phyloP scores from a whole-genome alignment of 2,329 filamentous ascomycete species.

The Domatiomyces globalis region DNA sequence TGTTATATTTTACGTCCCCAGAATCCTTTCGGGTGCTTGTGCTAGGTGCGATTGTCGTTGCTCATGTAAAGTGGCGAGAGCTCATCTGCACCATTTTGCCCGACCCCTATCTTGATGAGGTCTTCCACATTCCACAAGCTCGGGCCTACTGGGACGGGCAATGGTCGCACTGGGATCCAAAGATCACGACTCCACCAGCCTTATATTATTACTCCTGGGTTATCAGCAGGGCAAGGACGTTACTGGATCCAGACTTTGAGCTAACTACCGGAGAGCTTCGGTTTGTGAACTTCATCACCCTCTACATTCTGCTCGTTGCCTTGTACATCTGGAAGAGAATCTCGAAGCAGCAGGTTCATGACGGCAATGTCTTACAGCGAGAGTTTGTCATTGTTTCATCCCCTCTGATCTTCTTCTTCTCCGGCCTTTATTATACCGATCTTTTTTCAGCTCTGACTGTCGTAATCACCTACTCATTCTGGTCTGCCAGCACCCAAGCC shows the following conservation, averaged over 20 bases:
- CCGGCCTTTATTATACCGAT: slow-evolving; percentile 88
- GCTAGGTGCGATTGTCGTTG: slow-evolving; percentile 8
- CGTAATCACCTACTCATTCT: slow-evolving; percentile 50
- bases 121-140: slow-evolving; percentile 67
- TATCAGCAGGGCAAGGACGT: slow-evolving; percentile 33
- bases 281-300: slow-evolving; percentile 10
- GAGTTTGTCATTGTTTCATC: slow-evolving; percentile 52
- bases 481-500: slow-evolving; percentile 15
- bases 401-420: slow-evolving; percentile 90
- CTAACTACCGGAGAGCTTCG: slow-evolving; percentile 9
- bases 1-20: slow-evolving; percentile 6
- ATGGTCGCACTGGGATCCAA: slow-evolving; percentile 78
- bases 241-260: slow-evolving; percentile 30
- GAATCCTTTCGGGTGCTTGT: slow-evolving; percentile 10
- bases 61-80: slow-evolving; percentile 25
- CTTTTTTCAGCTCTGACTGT: slow-evolving; percentile 67
- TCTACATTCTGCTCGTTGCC: slow-evolving; percentile 13
- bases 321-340: slow-evolving; percentile 11
- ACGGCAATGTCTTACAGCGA: slow-evolving; percentile 11
- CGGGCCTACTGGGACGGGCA: slow-evolving; percentile 67
- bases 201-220: slow-evolving; percentile 48
- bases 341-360: slow-evolving; percentile 41
- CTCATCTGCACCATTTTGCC: slow-evolving; percentile 37
- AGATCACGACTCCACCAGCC: slow-evolving; percentile 91
- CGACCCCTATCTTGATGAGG: slow-evolving; percentile 44